Evolutionary conservation across 768 basidiomycete species (phyloP), one percentile per base, ranked within the genome.

Genomic region (Xerocomus potaroensis): DNA sequence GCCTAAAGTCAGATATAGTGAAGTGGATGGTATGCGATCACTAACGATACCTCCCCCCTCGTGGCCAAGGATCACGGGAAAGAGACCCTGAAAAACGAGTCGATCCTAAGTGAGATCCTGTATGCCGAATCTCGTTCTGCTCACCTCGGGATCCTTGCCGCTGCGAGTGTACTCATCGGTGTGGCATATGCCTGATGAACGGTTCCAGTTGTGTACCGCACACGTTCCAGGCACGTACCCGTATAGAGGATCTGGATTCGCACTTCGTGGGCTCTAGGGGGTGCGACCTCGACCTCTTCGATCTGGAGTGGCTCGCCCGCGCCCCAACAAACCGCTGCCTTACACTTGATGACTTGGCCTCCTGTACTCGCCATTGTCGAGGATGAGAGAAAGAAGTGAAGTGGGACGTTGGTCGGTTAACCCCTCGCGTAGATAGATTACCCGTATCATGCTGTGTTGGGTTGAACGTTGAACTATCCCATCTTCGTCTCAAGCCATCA

Each of bases 111-210:
- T 14, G 22, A 7, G 18, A 29, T 42, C 15, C 5, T 6, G 26
- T 27, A 30, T 48, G 37, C 38, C 41, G 35, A 26, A 48, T 53
- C 32, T 51, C 33, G 15, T 18, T 21, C 36, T 19, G 52, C 61
- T 43, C 64, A 87, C 94, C 79, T 98, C 96, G 34, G 93, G 83
- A 66, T 99, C 95, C 68, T 87, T 87, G 47, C 94, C 93, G 64
- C 91, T 93, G 63, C 93, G 84, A 51, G 92, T 94, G 73, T 94
- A 98, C 63, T 94, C 93, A 61, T 98, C 94, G 61, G 95, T 97
- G 69, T 98, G 94, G 71, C 96, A 99, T 64, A 99, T 87, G 51
- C 87, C 87, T 88, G 48, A 31, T 10, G 26, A 34, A 41, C 22
- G 52, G 43, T 29, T 18, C 18, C 5, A 27, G 11, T 35, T 26